Percentiles rank a stretch among this genome's conserved stretches.
These are phyloP conservation scores for Coelastrella sp. DNA, from an alignment of 139 green algal species.

Conservation along the genomic window DNA sequence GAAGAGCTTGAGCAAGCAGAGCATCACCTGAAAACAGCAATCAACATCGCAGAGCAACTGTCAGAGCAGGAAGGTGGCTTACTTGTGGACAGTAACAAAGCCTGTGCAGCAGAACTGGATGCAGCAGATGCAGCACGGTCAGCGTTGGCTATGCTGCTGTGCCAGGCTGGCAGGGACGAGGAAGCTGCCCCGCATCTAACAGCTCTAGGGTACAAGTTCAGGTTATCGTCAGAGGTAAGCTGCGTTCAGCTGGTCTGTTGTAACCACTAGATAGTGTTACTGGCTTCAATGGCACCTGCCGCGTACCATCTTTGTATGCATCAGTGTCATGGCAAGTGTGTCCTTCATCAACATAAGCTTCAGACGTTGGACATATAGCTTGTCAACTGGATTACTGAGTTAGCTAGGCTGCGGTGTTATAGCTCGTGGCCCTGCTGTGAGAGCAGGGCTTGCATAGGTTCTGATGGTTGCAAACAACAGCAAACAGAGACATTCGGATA, in stretches of 20 bases:
- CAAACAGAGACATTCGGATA: no score
- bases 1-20: slow-evolving; percentile 39
- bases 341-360: no score
- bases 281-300: no score
- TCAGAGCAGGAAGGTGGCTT: neutral
- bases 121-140: slow-evolving; percentile 38
- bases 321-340: no score
- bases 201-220: slow-evolving; percentile 50
- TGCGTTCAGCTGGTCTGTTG: neutral
- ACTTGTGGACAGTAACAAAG: slow-evolving; percentile 49
- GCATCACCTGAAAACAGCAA: slow-evolving; percentile 4
- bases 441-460: no score
- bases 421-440: no score
- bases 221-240: slow-evolving; percentile 48
- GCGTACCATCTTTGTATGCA: no score
- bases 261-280: neutral
- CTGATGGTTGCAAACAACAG: no score
- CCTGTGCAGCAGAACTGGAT: slow-evolving; percentile 49
- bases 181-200: slow-evolving; percentile 34
- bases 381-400: no score
- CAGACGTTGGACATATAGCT: no score
- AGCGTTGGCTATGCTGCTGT: slow-evolving; percentile 57
- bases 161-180: slow-evolving; percentile 46
- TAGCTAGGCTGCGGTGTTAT: no score
- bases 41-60: slow-evolving; percentile 37